Percentiles rank a stretch among this genome's conserved stretches.
Conservation (phyloP, 176 grass and related monocot genomes). For the Zizania latifolia region DNA sequence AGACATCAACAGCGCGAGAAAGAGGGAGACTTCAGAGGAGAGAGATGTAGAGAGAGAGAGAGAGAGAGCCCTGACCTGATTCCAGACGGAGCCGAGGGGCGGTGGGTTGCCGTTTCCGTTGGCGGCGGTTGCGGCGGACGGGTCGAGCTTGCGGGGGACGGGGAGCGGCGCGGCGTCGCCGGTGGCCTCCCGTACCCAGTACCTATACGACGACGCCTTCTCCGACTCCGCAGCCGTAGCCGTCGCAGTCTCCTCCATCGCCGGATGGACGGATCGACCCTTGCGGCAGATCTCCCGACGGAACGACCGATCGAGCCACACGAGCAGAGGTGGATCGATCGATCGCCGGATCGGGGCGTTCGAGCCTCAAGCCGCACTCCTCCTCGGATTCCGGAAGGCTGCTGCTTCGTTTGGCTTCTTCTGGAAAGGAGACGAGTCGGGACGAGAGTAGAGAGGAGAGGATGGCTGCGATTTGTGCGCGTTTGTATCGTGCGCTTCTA, state of each 20-base stretch:
- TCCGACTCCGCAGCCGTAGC: constrained; percentile 4
- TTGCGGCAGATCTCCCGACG: constrained; percentile 11
- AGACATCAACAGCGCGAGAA: too few relatives aligned
- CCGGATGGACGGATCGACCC: not conserved
- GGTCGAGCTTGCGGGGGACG: constrained; percentile 59
- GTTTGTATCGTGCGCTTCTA: not conserved
- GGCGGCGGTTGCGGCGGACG: constrained; percentile 27
- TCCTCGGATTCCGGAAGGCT: not conserved
- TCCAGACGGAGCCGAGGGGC: constrained; percentile 89
- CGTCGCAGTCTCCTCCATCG: constrained; percentile 49
- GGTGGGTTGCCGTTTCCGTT: constrained; percentile 32
- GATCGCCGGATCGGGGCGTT: not conserved
- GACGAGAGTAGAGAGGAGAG: not conserved
- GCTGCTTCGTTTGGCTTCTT: not conserved
- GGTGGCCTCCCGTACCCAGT: constrained; percentile 71
- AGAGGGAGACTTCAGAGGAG: too few relatives aligned
- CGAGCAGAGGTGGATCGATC: not conserved
- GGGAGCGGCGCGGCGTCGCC: constrained; percentile 65
- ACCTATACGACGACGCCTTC: constrained; percentile 74
- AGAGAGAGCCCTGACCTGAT: constrained; percentile 44
- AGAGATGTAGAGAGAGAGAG: not conserved
- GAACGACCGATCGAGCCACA: too few relatives aligned
- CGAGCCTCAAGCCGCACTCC: not conserved
- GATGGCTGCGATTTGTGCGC: not conserved
- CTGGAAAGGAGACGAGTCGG: too few relatives aligned